Evolutionary conservation across 2,329 filamentous ascomycete species (phyloP).

Genomic region (Fusarium fracticaudum): DNA sequence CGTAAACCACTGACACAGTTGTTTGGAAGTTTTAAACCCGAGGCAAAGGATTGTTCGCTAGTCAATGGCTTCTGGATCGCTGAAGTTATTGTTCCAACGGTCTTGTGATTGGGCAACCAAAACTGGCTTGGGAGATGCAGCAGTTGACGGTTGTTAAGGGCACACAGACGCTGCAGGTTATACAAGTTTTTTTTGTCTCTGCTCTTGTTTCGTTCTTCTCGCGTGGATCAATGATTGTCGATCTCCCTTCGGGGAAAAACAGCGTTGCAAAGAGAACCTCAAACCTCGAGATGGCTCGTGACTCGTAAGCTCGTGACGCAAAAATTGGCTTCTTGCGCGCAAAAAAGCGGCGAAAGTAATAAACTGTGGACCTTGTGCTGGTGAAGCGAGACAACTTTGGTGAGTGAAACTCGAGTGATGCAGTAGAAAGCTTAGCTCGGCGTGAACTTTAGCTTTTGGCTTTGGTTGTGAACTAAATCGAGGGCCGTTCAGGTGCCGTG

Average conservation of each 20-base stretch:
- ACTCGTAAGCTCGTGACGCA: slow-evolving; percentile 39
- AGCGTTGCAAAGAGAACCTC: slow-evolving; percentile 20
- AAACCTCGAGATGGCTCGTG: slow-evolving; percentile 24
- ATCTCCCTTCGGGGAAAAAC: slow-evolving; percentile 8
- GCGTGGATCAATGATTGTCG: slow-evolving; percentile 17
- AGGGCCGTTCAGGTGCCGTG: slow-evolving; percentile 34
- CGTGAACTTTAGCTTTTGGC: slow-evolving; percentile 23
- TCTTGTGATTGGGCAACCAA: slow-evolving; percentile 12
- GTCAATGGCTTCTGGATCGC: not conserved
- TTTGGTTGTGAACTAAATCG: slow-evolving; percentile 17
- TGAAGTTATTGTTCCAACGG: not conserved
- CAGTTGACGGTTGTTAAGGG: slow-evolving; percentile 19
- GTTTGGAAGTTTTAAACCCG: not conserved
- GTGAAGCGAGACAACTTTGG: slow-evolving; percentile 30
- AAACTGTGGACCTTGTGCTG: slow-evolving; percentile 31
- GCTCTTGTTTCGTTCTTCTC: slow-evolving; percentile 16
- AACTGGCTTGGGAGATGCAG: slow-evolving; percentile 12
- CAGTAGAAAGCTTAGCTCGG: slow-evolving; percentile 36
- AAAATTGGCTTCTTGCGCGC: slow-evolving; percentile 27
- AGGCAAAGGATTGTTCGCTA: not conserved
- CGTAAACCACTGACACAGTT: not conserved
- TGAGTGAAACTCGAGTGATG: slow-evolving; percentile 24
- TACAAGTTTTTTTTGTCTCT: slow-evolving; percentile 7
- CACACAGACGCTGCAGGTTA: slow-evolving; percentile 18
- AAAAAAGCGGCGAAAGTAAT: slow-evolving; percentile 26